A percentile compares a stretch with the other conserved stretches of the same genome.
phyloP scores from a whole-genome alignment of 78 protist species.

The Speleostelium caveatum region DNA sequence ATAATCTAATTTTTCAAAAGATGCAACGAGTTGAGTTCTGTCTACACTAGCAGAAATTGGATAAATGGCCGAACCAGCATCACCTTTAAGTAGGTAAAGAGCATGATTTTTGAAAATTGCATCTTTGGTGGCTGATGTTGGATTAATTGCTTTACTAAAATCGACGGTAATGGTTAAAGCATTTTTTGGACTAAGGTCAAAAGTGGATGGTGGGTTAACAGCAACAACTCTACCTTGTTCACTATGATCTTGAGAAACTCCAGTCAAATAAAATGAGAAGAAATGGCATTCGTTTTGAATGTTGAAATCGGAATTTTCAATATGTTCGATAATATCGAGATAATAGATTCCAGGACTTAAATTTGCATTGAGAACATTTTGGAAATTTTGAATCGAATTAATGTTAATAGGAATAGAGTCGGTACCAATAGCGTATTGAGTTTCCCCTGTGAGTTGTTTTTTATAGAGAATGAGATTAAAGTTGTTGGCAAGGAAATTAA shows the following conservation, averaged over 20 bases:
- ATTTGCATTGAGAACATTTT: constrained; percentile 1
- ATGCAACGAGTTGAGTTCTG: neutral
- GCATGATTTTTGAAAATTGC: neutral
- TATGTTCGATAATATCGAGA: constrained; percentile 38
- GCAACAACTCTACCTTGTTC: constrained; percentile 3
- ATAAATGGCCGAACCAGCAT: too few relatives aligned
- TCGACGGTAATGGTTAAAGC: neutral
- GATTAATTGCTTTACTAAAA: constrained; percentile 8
- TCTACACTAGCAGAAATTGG: neutral
- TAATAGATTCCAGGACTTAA: constrained; percentile 26
- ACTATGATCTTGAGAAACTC: neutral
- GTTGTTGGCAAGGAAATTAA: constrained; percentile 60
- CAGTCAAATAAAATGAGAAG: constrained; percentile 22
- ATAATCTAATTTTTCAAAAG: too few relatives aligned
- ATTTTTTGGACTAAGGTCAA: neutral
- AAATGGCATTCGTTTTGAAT: constrained; percentile 14
- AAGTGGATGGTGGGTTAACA: constrained; percentile 1
- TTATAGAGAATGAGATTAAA: constrained; percentile 5
- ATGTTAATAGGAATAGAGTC: constrained; percentile 1
- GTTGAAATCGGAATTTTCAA: constrained; percentile 4
- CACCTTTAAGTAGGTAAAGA: neutral
- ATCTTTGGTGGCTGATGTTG: neutral
- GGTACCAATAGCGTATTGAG: constrained; percentile 13
- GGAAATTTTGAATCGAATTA: constrained; percentile 13
- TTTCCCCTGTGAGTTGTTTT: neutral